Base-by-base conservation (phyloP, 2,329 filamentous ascomycete species). In the Hypoxylon sp. region DNA sequence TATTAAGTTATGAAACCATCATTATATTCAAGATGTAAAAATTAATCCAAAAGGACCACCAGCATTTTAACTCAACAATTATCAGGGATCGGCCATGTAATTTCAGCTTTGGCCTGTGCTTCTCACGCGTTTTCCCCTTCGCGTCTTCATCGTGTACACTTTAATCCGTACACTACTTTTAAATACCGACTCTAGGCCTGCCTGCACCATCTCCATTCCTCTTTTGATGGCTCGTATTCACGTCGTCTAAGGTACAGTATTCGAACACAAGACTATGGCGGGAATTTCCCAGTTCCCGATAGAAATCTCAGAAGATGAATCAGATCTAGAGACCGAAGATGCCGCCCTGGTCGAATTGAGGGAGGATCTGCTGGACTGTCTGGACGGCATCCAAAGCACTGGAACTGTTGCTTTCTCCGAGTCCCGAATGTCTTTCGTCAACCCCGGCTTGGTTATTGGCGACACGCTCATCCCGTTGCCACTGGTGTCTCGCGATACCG, bases 391-490 rank as follows among this genome's bases (percentile, higher is more conserved):
- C n/a, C 27, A 63, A 45, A 45, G 54, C 3, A 15, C 31, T 18
- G 66, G 65, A 2, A 48, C 55, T 10, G 56, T 69, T 4, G 63
- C 65, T 23, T 54, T 27, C 4, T 61, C 42, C 20, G 59, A 57
- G 9, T 40, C 58, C 0, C 43, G 67, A 38, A 15, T 31, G 1
- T 35, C 23, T 4, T 65, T 58, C 18, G 29, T 55, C 29, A 72
- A 71, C 20, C 71, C 71, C 1, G 71, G 69, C 4, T 52, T 72
- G 18, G 55, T 62, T 26, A 55, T 72, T 5, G 62, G 43, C 5
- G 61, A 59, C 15, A 38, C 48, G 2, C 29, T 63, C n/a, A 67
- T 73, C 33, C 59, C 68, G 3, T 58, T 73, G 4, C 72, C 71
- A 1, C 46, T 73, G 3, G 42, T 62, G 4, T 31, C 58, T 7